Base-by-base conservation (phyloP, 2,329 filamentous ascomycete species). In the Colletotrichum chrysophilum region DNA sequence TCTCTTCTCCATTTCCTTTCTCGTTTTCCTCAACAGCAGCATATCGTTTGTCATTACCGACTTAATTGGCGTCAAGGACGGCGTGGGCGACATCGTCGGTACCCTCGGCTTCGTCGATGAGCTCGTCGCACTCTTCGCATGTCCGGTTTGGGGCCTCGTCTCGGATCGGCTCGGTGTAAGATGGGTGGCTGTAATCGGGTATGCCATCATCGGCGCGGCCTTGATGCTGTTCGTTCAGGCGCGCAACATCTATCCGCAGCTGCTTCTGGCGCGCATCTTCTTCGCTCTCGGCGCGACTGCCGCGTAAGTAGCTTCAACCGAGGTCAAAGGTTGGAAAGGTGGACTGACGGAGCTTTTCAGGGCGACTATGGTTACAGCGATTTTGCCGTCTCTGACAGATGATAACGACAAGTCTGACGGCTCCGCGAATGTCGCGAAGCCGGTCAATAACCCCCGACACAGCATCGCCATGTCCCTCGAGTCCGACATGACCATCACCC, bases 341-440 rank as follows among this genome's bases (percentile, higher is more conserved):
- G 55, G 21, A 26, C 69, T 30, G 30, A 68, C 26, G 8, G 21
- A 5, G 24, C 34, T 62, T 10, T 34, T 13, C 71, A 92, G 90
- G 7, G 91, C 96, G 16, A 98, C 97, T 2, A 99, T 99, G 97
- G 97, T 99, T 24, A 98, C 97, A 10, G 97, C 97, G 5, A 95
- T 98, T 61, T 88, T 99, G 28, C 97, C 97, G 2, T 93, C 90
- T 13, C 85, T 94, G 78, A 93, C 91, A 7, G 89, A 90, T 77
- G 90, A 91, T 36, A 85, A 81, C 52, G 81, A 81, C 52, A 78
- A 80, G 3, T 78, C 73, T 52, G 81, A 79, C 75, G 76, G 81
- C 79, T 71, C 80, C 5, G 78, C 74, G 4, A 76, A 78, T 21
- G 79, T 79, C 43, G 69, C 69, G 2, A 81, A 87, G 79, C 81